Conservation (phyloP, 805 yeast species). For the Yarrowia sp. region DNA sequence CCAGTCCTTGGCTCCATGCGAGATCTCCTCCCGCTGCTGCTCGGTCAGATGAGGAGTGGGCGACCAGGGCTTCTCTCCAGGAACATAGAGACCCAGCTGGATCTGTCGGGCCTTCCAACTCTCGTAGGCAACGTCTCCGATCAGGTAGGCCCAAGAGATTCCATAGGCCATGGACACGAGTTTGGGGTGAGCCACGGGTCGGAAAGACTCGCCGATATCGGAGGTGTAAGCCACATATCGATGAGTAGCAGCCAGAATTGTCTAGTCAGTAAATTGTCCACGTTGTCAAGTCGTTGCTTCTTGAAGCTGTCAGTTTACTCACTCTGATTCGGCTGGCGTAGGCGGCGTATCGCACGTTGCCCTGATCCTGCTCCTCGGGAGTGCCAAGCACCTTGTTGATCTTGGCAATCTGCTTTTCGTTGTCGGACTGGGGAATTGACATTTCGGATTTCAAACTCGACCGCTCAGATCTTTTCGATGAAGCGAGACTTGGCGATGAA, state of each 20-base stretch:
- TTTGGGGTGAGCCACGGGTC: conserved; percentile 77
- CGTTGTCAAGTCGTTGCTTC: too few species aligned
- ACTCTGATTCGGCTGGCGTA: conserved; percentile 35
- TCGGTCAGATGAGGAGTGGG: conserved; percentile 54
- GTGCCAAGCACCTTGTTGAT: conserved; percentile 3
- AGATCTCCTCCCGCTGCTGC: conserved; percentile 48
- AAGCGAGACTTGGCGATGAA: conserved; percentile 19
- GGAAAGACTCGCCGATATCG: conserved; percentile 84
- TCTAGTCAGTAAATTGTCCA: not conserved
- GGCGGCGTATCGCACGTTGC: conserved; percentile 31
- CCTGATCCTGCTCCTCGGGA: conserved; percentile 17
- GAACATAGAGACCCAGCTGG: conserved; percentile 66
- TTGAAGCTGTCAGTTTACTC: conserved; percentile 2
- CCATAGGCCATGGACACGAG: conserved; percentile 73
- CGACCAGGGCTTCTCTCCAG: conserved; percentile 75
- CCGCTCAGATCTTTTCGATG: not conserved
- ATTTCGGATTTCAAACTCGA: not conserved
- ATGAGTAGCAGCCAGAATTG: conserved; percentile 70
- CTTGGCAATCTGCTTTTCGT: not conserved
- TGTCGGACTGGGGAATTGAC: conserved; percentile 27
- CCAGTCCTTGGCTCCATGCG: conserved; percentile 67
- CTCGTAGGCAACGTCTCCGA: conserved; percentile 77
- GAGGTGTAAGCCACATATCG: conserved; percentile 87
- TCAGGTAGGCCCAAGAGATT: conserved; percentile 74
- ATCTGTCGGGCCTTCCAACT: conserved; percentile 66